These are phyloP conservation scores for Phycomyces blakesleeanus DNA, from an alignment of 192 early-diverging fungal genomes.

Conservation along the genomic window DNA sequence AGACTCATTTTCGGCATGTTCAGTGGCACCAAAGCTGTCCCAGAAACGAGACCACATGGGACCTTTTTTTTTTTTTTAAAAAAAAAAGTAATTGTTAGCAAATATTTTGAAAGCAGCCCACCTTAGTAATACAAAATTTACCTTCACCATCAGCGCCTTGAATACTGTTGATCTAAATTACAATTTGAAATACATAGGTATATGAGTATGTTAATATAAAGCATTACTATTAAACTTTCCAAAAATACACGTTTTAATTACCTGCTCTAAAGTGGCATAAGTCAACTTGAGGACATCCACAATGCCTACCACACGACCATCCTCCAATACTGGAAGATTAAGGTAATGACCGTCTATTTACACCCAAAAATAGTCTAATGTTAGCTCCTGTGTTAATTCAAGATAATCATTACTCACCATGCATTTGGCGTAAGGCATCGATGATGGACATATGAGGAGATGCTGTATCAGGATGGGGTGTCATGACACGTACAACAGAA, in stretches of 20 bases:
- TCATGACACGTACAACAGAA: constrained; percentile 95
- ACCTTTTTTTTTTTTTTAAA: constrained; percentile 6
- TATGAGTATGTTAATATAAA: background rate
- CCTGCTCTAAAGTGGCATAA: constrained; percentile 72
- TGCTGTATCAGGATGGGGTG: constrained; percentile 76
- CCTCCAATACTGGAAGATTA: constrained; percentile 69
- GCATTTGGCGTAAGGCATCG: constrained; percentile 78
- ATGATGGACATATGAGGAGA: constrained; percentile 61
- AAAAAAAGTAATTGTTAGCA: no score
- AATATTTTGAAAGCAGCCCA: no score
- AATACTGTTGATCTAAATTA: constrained; percentile 23
- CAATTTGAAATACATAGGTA: background rate
- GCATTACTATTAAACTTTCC: background rate
- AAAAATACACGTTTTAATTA: constrained; percentile 48
- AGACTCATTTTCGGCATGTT: constrained; percentile 36
- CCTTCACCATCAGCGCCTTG: constrained; percentile 32
- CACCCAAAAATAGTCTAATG: background rate
- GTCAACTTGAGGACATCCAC: constrained; percentile 79
- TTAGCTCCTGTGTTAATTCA: background rate
- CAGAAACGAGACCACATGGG: constrained; percentile 49
- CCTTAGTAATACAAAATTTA: background rate
- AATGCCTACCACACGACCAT: constrained; percentile 64
- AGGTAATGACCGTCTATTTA: constrained; percentile 61
- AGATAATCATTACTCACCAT: constrained; percentile 35
- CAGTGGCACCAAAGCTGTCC: constrained; percentile 37